Evolutionary conservation across 73 alveolate species (phyloP).

Genomic region (Strombidium stylifer): DNA sequence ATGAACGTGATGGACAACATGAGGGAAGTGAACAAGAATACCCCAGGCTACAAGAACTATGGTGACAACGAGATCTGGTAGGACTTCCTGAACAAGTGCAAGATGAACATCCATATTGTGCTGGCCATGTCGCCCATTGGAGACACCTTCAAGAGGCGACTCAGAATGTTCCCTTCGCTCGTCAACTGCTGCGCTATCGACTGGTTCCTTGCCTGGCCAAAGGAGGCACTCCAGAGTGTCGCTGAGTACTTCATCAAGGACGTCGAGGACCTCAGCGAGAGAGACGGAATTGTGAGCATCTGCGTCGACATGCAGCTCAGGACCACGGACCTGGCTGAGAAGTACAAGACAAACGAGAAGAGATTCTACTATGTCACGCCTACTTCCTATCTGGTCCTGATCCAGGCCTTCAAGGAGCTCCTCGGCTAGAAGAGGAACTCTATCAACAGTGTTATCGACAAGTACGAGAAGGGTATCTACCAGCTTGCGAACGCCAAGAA

Average conservation of each 20-base stretch:
- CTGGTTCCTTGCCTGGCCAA: conserved; percentile 99
- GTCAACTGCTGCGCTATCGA: conserved; percentile 97
- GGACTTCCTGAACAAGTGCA: conserved; percentile 68
- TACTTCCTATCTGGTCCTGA: conserved; percentile 95
- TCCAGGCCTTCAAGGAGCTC: conserved; percentile 88
- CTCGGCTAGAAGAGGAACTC: conserved; percentile 82
- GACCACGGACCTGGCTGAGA: conserved; percentile 76
- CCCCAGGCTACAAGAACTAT: conserved; percentile 35
- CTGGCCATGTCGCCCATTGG: conserved; percentile 99
- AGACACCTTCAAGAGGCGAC: conserved; percentile 92
- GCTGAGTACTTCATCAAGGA: conserved; percentile 92
- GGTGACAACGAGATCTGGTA: conserved; percentile 45
- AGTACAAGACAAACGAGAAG: conserved; percentile 89
- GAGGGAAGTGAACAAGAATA: conserved; percentile 62
- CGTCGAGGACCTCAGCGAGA: conserved; percentile 72
- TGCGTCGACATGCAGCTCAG: conserved; percentile 99
- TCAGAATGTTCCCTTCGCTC: conserved; percentile 98
- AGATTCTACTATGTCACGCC: conserved; percentile 99
- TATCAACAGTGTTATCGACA: conserved; percentile 58
- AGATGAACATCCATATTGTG: conserved; percentile 79
- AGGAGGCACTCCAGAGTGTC: conserved; percentile 94
- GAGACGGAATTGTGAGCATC: conserved; percentile 87
- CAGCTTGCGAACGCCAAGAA: conserved; percentile 81
- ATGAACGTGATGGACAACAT: conserved; percentile 67
- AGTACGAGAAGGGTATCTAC: conserved; percentile 86